Evolutionary conservation across 306 rosid species (phyloP), one percentile per base, ranked within the genome.

Genomic region (Ochetophila trinervis): DNA sequence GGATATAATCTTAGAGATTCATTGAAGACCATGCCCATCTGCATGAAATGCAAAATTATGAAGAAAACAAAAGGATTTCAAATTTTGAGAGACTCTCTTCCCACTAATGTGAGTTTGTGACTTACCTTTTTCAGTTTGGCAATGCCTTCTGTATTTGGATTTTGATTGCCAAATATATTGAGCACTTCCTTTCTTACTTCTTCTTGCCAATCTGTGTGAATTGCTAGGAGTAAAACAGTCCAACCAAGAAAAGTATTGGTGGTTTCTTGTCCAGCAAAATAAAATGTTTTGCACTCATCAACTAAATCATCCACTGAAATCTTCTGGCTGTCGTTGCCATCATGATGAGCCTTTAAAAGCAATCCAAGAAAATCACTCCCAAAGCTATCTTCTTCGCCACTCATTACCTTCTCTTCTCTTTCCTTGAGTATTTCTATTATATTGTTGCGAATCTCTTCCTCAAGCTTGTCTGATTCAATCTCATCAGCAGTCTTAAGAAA

Each of bases 231-330:
- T 49, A 76, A 30, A 4, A 76, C 57, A 40, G 63, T 64, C 75
- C 80, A 76, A 16, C 53, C 62, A 19, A 76, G 75, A 60, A 69
- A 23, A 32, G 20, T 36, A 24, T 23, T 69, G 3, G 75, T 63
- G 40, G 71, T 69, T 49, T 69, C 80, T 49, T 76, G 75, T 27
- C 75, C 62, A 35, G 70, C 71, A 60, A 68, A 4, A 24, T 62
- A 68, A 30, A 63, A 68, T 9, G 79, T 75, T 56, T 75, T 75
- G 70, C 79, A 75, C 36, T 68, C 70, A 52, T 62, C 74, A 30
- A 68, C 63, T 22, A 75, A 2, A 49, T 68, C 74, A 2, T 63
- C 44, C 30, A 62, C 51, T 3, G 75, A 75, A 35, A 68, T 56
- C 22, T 40, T 53, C 42, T 54, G 44, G 27, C 22, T 56, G 2